A percentile compares a stretch with the other conserved stretches of the same genome.
Conservation (phyloP, 148 eudicot genomes). For the Bassia scoparia region DNA sequence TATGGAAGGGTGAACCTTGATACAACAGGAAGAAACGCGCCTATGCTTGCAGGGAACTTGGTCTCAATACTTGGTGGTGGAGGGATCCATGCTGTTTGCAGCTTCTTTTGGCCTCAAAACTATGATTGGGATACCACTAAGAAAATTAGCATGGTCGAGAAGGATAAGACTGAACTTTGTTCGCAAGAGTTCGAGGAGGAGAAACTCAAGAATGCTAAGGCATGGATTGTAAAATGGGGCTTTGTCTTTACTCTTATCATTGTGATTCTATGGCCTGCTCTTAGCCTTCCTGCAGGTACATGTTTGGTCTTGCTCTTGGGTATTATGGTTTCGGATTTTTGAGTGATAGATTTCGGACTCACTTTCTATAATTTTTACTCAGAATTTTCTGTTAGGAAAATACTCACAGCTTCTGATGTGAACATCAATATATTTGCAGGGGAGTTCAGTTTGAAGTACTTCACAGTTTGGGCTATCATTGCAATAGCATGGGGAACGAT, state of each 20-base stretch:
- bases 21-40: constrained; percentile 84
- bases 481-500: constrained; percentile 94
- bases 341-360: too few species aligned
- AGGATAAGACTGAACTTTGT: constrained; percentile 58
- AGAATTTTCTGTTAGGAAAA: too few species aligned
- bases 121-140: constrained; percentile 91
- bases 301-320: neutral
- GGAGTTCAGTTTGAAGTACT: constrained; percentile 66
- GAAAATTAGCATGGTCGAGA: constrained; percentile 83
- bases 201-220: constrained; percentile 59
- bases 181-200: constrained; percentile 71
- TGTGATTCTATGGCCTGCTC: constrained; percentile 73
- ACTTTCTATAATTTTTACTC: too few species aligned
- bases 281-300: constrained; percentile 87
- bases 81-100: constrained; percentile 65
- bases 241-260: constrained; percentile 77
- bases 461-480: constrained; percentile 79
- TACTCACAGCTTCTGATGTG: neutral
- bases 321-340: too few species aligned
- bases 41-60: constrained; percentile 88
- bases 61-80: constrained; percentile 86
- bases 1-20: constrained; percentile 82
- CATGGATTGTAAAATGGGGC: constrained; percentile 95
- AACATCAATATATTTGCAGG: constrained; percentile 37
- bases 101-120: constrained; percentile 70